Conservation (phyloP, 2,329 filamentous ascomycete species). For the Xenoacremonium recifei region DNA sequence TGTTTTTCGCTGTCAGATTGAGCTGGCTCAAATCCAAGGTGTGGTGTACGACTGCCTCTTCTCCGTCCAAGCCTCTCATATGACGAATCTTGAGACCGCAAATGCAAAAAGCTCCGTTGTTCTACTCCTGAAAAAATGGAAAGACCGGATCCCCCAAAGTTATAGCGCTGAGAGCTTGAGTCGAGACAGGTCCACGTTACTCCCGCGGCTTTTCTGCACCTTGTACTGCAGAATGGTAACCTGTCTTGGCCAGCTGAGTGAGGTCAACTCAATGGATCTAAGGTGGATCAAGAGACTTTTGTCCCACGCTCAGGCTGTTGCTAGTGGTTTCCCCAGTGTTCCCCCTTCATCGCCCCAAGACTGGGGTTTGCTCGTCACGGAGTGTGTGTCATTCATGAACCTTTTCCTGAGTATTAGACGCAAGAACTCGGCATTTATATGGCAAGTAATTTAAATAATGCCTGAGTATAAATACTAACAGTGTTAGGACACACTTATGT, state of each 20-base stretch:
- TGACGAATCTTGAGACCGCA: neutral
- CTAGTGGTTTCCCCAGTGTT: accelerated
- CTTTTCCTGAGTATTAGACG: neutral
- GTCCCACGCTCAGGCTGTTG: neutral
- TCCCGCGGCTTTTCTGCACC: slow-evolving; percentile 4
- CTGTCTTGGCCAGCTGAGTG: neutral
- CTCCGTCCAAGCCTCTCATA: neutral
- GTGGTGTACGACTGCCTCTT: slow-evolving; percentile 7
- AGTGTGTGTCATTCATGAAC: slow-evolving; percentile 3
- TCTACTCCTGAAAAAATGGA: slow-evolving; percentile 7
- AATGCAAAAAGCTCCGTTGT: neutral
- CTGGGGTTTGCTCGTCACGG: slow-evolving; percentile 8
- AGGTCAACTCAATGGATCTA: slow-evolving; percentile 1
- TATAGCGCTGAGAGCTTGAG: neutral
- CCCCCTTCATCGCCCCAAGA: neutral
- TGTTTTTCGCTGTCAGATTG: slow-evolving; percentile 6
- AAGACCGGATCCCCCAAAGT: neutral
- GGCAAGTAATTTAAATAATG: too few relatives aligned
- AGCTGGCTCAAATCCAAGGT: slow-evolving; percentile 16
- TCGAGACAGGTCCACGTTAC: neutral
- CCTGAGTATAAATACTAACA: too few relatives aligned
- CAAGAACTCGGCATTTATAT: neutral
- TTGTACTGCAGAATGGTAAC: slow-evolving; percentile 8
- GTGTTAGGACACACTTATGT: too few relatives aligned
- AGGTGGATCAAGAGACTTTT: slow-evolving; percentile 3